Base-by-base conservation (phyloP, 2,329 filamentous ascomycete genomes). In the Cercospora beticola region DNA sequence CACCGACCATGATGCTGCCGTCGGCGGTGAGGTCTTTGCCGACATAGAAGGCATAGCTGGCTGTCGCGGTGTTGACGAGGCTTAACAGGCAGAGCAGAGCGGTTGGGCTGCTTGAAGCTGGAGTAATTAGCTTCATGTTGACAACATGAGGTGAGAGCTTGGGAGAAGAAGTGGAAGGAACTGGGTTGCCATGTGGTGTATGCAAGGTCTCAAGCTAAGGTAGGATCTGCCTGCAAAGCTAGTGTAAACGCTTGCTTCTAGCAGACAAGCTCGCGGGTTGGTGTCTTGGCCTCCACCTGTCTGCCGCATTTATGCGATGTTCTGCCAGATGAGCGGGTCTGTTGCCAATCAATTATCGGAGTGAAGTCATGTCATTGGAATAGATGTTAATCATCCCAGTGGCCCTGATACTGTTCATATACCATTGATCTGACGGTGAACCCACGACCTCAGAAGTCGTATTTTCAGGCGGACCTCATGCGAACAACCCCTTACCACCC, bases 1-100 rank as follows among this genome's bases (percentile, higher is more conserved):
- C 82, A 68, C 82, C 82, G 21, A 84, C 74, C 54, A 83, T 76
- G 28, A 84, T 81, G 40, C 78, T 79, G 31, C 81, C 81, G 68
- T 81, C 79, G 14, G 77, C 74, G 0, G 82, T 83, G 68, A 84
- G 79, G 46, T 79, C 77, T 68, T 82, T 83, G 68, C 83, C 82
- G 18, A 84, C 81, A 63, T 83, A 84, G 74, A 84, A 83, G 14
- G 81, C 82, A 73, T 84, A 83, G 75, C 82, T 84, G n/a, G 81
- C 81, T 36, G 59, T 14, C 18, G 63, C 59, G 10, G 62, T 59
- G 4, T 43, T 26, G 58, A 14, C 31, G 9, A 61, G n/a, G 14
- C 36, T 23, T 16, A 43, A 12, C 9, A 61, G 31, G 31, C 14
- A 33, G 1, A 23, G 10, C 58, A 61, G 23, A 23, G 31, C 18